Evolutionary conservation across 179 eudicot species (phyloP).

Genomic region (Spinacia oleracea): DNA sequence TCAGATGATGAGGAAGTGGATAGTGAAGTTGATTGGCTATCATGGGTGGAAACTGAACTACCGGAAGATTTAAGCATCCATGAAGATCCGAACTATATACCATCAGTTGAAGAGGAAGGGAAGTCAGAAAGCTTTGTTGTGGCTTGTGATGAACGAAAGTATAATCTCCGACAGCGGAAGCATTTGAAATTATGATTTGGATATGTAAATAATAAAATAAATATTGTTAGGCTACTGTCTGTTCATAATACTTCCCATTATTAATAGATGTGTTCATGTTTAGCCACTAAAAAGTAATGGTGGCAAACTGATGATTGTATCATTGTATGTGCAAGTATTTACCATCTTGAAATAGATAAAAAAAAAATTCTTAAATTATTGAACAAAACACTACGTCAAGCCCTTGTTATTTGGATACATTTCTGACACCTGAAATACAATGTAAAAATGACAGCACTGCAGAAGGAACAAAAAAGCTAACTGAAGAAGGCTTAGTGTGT

Average conservation of each 20-base stretch:
- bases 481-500: conserved; percentile 20
- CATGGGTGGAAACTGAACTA: conserved; percentile 61
- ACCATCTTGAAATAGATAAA: too few relatives aligned
- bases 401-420: conserved; percentile 24
- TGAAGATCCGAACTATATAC: conserved; percentile 58
- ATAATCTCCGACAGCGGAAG: conserved; percentile 51
- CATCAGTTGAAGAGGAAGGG: conserved; percentile 35
- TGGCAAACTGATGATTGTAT: neutral
- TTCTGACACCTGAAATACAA: conserved; percentile 15
- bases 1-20: conserved; percentile 42
- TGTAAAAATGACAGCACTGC: conserved; percentile 4
- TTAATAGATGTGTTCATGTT: neutral
- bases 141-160: conserved; percentile 30
- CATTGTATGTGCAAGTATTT: neutral
- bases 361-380: neutral
- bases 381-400: neutral
- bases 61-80: conserved; percentile 49
- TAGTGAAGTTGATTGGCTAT: conserved; percentile 56
- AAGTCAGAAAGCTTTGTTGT: conserved; percentile 35
- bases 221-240: neutral
- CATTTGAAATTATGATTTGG: neutral
- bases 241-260: too few relatives aligned
- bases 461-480: neutral
- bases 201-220: neutral
- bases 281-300: neutral